These are phyloP conservation scores for Orychophragmus violaceus DNA, from an alignment of 345 rosid species.

Conservation along the genomic window DNA sequence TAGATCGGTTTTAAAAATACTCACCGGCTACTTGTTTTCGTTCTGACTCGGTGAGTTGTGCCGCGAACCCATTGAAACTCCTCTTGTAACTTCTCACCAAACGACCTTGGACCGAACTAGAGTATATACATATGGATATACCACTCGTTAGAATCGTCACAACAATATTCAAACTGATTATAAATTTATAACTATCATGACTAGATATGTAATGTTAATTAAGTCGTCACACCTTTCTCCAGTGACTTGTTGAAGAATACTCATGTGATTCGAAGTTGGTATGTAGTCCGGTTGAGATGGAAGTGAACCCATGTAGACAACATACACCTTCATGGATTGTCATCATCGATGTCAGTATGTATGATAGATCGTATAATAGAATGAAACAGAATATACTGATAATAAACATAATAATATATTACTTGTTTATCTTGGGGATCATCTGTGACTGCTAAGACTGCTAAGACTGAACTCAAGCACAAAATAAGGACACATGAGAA, in stretches of 20 bases:
- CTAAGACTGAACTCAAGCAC: conserved; percentile 1
- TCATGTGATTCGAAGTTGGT: too few relatives aligned
- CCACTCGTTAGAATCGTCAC: neutral
- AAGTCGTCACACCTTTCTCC: conserved; percentile 3
- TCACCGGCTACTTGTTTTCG: conserved; percentile 40
- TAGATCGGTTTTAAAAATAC: too few relatives aligned
- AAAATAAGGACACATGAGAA: neutral
- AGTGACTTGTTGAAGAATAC: conserved; percentile 26
- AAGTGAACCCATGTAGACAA: too few relatives aligned
- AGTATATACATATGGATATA: neutral
- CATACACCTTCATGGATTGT: too few relatives aligned
- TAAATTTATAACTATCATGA: neutral
- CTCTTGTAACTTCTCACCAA: too few relatives aligned
- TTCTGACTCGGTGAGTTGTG: too few relatives aligned
- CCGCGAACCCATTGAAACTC: too few relatives aligned
- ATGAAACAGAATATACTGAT: neutral
- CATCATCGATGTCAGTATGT: too few relatives aligned
- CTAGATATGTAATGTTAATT: neutral
- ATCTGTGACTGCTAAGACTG: neutral
- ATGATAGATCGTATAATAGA: neutral
- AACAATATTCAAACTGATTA: too few relatives aligned
- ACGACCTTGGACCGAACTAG: too few relatives aligned
- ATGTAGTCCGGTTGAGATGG: too few relatives aligned
- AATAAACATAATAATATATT: neutral
- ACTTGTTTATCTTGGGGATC: conserved; percentile 5